Evolutionary conservation across 2,329 filamentous ascomycete species (phyloP).

Genomic region (Fusarium haematococcum): DNA sequence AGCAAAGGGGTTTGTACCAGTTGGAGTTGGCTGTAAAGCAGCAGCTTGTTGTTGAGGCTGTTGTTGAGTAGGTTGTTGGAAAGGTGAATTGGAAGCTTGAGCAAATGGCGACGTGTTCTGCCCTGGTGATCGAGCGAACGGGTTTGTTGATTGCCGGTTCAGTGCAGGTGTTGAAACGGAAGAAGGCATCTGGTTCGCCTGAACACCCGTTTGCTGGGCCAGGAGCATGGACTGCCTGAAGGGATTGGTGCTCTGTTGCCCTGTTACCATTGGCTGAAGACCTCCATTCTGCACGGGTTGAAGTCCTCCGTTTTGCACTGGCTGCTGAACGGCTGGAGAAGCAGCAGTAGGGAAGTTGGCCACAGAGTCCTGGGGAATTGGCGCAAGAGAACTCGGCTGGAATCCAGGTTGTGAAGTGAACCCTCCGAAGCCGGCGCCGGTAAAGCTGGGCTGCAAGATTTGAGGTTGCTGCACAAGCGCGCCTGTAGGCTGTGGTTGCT

Average conservation of each 20-base stretch:
- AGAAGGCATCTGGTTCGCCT: slow-evolving; percentile 50
- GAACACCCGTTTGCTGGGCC: slow-evolving; percentile 65
- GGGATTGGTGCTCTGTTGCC: slow-evolving; percentile 77
- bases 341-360: slow-evolving; percentile 50
- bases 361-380: slow-evolving; percentile 68
- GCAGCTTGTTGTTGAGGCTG: slow-evolving; percentile 51
- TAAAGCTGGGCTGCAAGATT: slow-evolving; percentile 61
- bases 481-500: slow-evolving; percentile 51
- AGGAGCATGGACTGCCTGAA: slow-evolving; percentile 92
- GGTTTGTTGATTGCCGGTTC: slow-evolving; percentile 81
- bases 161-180: slow-evolving; percentile 56
- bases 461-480: slow-evolving; percentile 46
- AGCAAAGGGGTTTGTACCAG: slow-evolving; percentile 71
- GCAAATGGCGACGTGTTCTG: slow-evolving; percentile 53
- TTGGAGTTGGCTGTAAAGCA: slow-evolving; percentile 61
- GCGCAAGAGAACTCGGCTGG: slow-evolving; percentile 62
- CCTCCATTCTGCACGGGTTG: slow-evolving; percentile 37
- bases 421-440: slow-evolving; percentile 86
- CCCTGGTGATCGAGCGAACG: slow-evolving; percentile 79
- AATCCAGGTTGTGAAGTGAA: slow-evolving; percentile 74
- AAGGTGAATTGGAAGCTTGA: slow-evolving; percentile 54
- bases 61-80: slow-evolving; percentile 53
- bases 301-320: slow-evolving; percentile 35
- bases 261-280: slow-evolving; percentile 45
- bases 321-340: slow-evolving; percentile 35